Percentiles rank a stretch among this genome's conserved stretches.
These are phyloP conservation scores for Fusarium praegraminearum DNA, from an alignment of 2,329 filamentous ascomycete genomes.

Conservation along the genomic window DNA sequence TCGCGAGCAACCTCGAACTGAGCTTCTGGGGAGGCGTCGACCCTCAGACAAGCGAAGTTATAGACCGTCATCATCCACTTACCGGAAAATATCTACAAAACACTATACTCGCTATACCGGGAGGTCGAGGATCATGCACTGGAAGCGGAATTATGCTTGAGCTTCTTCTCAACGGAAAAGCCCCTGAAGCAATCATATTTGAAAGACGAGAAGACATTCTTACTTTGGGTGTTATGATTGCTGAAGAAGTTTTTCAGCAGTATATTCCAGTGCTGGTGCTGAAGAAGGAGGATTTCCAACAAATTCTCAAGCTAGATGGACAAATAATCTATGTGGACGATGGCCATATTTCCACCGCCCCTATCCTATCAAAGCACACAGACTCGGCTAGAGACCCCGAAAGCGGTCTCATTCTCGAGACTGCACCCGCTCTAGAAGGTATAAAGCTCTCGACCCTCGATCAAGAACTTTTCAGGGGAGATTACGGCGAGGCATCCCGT, in stretches of 20 bases:
- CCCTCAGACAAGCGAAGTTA: slow-evolving; percentile 55
- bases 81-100: slow-evolving; percentile 49
- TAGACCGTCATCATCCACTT: slow-evolving; percentile 59
- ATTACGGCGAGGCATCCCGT: slow-evolving; percentile 25
- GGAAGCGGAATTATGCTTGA: slow-evolving; percentile 61
- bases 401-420: slow-evolving; percentile 12
- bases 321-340: slow-evolving; percentile 20
- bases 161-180: slow-evolving; percentile 55
- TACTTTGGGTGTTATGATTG: slow-evolving; percentile 59
- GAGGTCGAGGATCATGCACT: slow-evolving; percentile 60
- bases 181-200: slow-evolving; percentile 57
- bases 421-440: slow-evolving; percentile 14
- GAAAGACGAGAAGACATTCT: slow-evolving; percentile 57
- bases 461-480: slow-evolving; percentile 15
- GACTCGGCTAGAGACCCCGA: neutral
- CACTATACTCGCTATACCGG: slow-evolving; percentile 57
- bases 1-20: slow-evolving; percentile 48
- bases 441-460: slow-evolving; percentile 36
- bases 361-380: neutral
- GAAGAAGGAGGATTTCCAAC: slow-evolving; percentile 23
- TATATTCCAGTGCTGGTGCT: slow-evolving; percentile 56
- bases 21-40: slow-evolving; percentile 63
- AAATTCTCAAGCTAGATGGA: slow-evolving; percentile 16
- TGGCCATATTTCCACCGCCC: slow-evolving; percentile 7
- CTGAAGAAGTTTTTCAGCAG: slow-evolving; percentile 54